phyloP scores from a whole-genome alignment of 495 filamentous ascomycete genomes.

The Penicillium flavigenum region DNA sequence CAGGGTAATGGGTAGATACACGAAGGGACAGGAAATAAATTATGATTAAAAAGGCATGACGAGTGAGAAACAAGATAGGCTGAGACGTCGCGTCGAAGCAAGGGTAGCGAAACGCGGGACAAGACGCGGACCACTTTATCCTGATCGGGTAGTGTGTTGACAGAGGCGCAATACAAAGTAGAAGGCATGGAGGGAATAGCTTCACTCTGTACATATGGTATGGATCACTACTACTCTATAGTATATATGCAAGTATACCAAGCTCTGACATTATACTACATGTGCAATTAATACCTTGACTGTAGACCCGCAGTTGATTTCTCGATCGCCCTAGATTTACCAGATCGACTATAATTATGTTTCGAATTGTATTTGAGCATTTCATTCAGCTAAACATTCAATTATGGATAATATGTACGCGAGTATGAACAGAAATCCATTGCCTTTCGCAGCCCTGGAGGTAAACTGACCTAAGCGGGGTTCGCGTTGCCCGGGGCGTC shows the following conservation, averaged over 20 bases:
- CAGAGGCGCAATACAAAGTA: background rate
- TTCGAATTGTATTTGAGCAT: background rate
- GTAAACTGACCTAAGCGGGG: constrained; percentile 3
- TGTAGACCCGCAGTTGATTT: constrained; percentile 17
- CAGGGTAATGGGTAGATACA: background rate
- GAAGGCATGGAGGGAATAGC: background rate
- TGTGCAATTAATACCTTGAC: constrained; percentile 5
- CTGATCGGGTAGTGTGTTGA: constrained; percentile 48
- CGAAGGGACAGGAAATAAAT: constrained; percentile 5
- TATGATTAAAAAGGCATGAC: constrained; percentile 12
- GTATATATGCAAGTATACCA: background rate
- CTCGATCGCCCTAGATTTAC: constrained; percentile 16
- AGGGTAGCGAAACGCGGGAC: constrained; percentile 20
- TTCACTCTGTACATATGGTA: background rate
- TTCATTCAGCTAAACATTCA: background rate
- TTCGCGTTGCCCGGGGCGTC: constrained; percentile 11
- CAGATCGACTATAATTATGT: background rate
- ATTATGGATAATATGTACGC: too few relatives aligned
- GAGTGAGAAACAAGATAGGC: constrained; percentile 4
- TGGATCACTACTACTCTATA: background rate
- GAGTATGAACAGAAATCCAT: background rate
- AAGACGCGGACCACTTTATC: constrained; percentile 49
- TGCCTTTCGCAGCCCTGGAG: background rate
- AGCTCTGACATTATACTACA: background rate
- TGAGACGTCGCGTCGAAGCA: constrained; percentile 14